These are phyloP conservation scores for Triticum aestivum DNA, from an alignment of 176 grass and related monocot genomes.

Conservation along the genomic window IWGSC_CS_RefSeq_v2.1 NC_057808.1:80415353-80415852, in stretches of 20 bases:
- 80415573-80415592: not conserved
- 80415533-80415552: not conserved
- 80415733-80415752: not conserved
- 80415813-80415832: no score
- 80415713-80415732: not conserved
- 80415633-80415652: not conserved
- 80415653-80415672: not conserved
- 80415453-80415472: not conserved
- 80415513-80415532: not conserved
- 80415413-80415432: slow-evolving; percentile 16
- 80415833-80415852: no score
- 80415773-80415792: no score
- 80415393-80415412: not conserved
- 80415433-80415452: slow-evolving; percentile 25
- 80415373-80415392: not conserved
- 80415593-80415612: slow-evolving; percentile 1
- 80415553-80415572: not conserved
- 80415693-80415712: no score
- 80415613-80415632: not conserved
- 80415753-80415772: no score
- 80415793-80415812: no score
- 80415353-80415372: not conserved
- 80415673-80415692: not conserved
- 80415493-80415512: not conserved
- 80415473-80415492: not conserved